Conservation (phyloP, 768 basidiomycete genomes). For the Rhodotorula sphaerocarpa region DNA sequence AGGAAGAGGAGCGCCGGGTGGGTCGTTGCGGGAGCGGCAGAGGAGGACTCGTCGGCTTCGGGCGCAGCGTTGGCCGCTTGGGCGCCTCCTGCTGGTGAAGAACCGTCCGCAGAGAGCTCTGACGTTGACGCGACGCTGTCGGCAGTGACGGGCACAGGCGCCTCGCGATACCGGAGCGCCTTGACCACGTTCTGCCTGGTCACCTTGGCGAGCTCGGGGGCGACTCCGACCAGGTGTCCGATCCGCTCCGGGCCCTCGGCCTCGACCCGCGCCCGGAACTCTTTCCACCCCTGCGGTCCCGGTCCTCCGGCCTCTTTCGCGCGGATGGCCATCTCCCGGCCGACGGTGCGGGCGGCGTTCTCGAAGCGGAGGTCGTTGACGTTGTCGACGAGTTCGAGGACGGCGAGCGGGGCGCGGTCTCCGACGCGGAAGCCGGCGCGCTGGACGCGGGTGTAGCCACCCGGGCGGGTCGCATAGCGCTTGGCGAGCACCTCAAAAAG, state of each 20-base stretch:
- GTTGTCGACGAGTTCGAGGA: conserved; percentile 91
- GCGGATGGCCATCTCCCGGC: conserved; percentile 57
- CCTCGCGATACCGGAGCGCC: conserved; percentile 30
- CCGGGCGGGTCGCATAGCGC: conserved; percentile 72
- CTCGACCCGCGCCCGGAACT: conserved; percentile 15
- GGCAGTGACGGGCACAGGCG: conserved; percentile 2
- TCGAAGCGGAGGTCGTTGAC: conserved; percentile 80
- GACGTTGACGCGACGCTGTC: background rate
- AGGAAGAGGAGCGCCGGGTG: conserved; percentile 32
- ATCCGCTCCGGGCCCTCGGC: background rate
- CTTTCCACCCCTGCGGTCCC: conserved; percentile 1
- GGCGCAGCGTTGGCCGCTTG: background rate
- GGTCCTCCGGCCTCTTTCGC: conserved; percentile 17
- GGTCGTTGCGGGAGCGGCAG: too few species aligned
- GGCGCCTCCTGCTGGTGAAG: too few species aligned
- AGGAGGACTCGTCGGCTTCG: background rate
- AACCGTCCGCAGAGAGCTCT: background rate
- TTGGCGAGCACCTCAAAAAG: conserved; percentile 69
- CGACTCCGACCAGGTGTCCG: background rate
- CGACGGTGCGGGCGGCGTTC: conserved; percentile 77
- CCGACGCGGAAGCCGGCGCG: conserved; percentile 81
- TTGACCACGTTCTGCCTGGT: conserved; percentile 36
- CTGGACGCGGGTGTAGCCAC: conserved; percentile 91
- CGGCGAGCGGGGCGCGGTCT: conserved; percentile 86
- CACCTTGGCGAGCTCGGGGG: conserved; percentile 9